Base-by-base conservation (phyloP, 2,329 filamentous ascomycete genomes). In the Gremmenia infestans region DNA sequence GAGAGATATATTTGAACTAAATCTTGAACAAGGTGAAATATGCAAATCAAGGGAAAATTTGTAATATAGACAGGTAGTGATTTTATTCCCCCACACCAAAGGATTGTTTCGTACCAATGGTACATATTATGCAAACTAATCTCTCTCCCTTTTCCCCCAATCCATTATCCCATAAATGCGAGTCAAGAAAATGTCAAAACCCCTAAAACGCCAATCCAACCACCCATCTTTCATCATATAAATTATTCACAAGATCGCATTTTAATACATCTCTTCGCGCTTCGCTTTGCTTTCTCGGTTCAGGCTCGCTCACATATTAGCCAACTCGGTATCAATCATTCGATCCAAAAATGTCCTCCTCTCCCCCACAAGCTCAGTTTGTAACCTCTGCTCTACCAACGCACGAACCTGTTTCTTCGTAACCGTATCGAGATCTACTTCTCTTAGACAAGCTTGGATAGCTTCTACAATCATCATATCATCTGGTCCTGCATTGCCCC, bases 371-470 rank as follows among this genome's bases (percentile, higher is more conserved):
- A 97, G 79, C 71, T 96, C 91, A 4, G 89, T 93, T 76, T 97
- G 93, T 60, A 99, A 75, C 67, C 92, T 83, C 76, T 97, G 91
- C 76, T 99, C 94, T 12, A 96, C 91, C 46, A 97, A 80, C 3
- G 89, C 92, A 50, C 89, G 82, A 55, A 94, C 87, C 75, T 97
- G 93, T 77, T 99, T 99, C 85, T 97, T 99, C 6, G 94, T 99
- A 48, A 97, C 90, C n/a, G 82, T 93, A 71, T 99, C 94, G 43
- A 99, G 79, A 72, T 99, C 93, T 0, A 97, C 91, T 67, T 97
- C 93, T 15, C 80, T 75, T 60, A 99, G 78, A 65, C 94, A 94
- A 50, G 81, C 78, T 67, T 91, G 88, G 60, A 97, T 93, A 1
- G 89, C 88, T 59, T 95, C 89, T 17, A 90, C 80, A 62, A 99